phyloP scores from a whole-genome alignment of 768 basidiomycete genomes.

The Collybia mongolica region DNA sequence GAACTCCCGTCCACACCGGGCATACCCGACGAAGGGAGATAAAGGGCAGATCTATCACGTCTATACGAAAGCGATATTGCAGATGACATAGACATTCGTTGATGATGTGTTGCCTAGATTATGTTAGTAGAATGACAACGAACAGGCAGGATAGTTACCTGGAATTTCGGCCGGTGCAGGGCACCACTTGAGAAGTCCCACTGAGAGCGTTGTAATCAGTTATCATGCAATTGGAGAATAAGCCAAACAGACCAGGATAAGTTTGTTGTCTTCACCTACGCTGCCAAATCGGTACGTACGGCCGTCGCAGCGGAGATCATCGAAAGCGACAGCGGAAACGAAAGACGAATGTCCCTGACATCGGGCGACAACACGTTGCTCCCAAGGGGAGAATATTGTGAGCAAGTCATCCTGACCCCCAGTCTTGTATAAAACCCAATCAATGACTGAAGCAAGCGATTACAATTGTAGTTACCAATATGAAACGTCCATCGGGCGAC shows the following conservation, averaged over 20 bases:
- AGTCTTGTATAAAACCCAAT: slow-evolving; percentile 46
- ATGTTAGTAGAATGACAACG: background rate
- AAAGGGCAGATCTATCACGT: slow-evolving; percentile 58
- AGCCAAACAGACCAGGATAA: slow-evolving; percentile 67
- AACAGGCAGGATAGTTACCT: slow-evolving; percentile 30
- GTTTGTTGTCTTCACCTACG: slow-evolving; percentile 95
- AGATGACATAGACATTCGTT: slow-evolving; percentile 77
- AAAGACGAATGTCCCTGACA: slow-evolving; percentile 98
- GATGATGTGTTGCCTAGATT: slow-evolving; percentile 55
- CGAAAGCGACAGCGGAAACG: slow-evolving; percentile 87
- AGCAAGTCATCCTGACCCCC: slow-evolving; percentile 97
- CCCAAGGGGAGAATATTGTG: slow-evolving; percentile 93
- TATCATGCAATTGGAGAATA: background rate
- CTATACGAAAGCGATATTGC: slow-evolving; percentile 71
- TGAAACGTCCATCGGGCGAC: slow-evolving; percentile 95
- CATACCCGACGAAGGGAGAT: slow-evolving; percentile 44
- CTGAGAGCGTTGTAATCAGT: slow-evolving; percentile 34
- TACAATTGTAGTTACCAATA: slow-evolving; percentile 53
- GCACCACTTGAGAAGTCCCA: slow-evolving; percentile 95
- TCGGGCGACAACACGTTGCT: slow-evolving; percentile 89
- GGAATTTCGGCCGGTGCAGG: slow-evolving; percentile 84
- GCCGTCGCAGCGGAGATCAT: slow-evolving; percentile 84
- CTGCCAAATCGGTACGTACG: slow-evolving; percentile 93
- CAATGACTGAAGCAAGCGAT: background rate
- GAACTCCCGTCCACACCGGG: slow-evolving; percentile 37